phyloP scores from a whole-genome alignment of 345 rosid species.

The Pelargonium nanum region DNA sequence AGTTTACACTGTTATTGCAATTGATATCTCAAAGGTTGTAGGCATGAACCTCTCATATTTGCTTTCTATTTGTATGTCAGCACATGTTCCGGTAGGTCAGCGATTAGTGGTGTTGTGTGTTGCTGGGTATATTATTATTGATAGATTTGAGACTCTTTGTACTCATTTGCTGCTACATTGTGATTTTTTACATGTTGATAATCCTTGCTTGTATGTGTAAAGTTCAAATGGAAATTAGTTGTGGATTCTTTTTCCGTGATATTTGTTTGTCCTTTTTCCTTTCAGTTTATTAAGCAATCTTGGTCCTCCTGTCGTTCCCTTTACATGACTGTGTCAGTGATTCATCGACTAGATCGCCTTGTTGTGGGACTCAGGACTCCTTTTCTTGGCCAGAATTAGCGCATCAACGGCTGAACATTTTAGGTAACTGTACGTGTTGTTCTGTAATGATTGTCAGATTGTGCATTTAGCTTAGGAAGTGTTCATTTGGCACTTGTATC shows the following conservation, averaged over 20 bases:
- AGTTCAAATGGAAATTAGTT: neutral
- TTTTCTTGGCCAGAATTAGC: slow-evolving; percentile 80
- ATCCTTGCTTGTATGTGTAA: neutral
- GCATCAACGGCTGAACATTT: slow-evolving; percentile 70
- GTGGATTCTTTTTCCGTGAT: neutral
- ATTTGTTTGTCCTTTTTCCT: neutral
- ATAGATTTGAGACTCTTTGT: neutral
- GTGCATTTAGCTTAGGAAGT: neutral
- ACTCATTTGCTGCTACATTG: neutral
- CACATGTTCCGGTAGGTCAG: slow-evolving; percentile 75
- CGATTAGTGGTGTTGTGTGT: neutral
- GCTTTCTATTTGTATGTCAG: slow-evolving; percentile 72
- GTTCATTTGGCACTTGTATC: neutral
- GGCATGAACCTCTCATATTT: slow-evolving; percentile 90
- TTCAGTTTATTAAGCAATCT: neutral
- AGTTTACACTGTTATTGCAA: neutral
- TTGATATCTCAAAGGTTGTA: slow-evolving; percentile 36
- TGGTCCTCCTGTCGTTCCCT: slow-evolving; percentile 16
- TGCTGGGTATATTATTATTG: neutral
- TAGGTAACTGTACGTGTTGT: slow-evolving; percentile 53
- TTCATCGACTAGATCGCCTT: slow-evolving; percentile 78
- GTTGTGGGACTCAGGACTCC: slow-evolving; percentile 94
- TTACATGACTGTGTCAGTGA: slow-evolving; percentile 37
- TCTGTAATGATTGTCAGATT: neutral
- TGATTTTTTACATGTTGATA: neutral